Conservation (phyloP, 805 yeast species). For the Metschnikowia koreensis region DNA sequence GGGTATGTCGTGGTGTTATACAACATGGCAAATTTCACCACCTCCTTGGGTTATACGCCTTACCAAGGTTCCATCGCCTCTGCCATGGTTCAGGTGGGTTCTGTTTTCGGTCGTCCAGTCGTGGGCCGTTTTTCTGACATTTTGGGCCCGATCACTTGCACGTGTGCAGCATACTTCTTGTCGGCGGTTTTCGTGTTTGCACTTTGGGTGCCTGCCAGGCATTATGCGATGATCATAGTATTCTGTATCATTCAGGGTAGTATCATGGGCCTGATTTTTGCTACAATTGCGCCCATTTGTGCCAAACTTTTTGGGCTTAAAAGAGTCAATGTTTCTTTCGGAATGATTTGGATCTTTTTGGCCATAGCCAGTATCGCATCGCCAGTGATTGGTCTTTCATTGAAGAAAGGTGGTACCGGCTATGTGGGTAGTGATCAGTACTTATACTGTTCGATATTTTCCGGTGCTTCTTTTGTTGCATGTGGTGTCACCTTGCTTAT, state of each 20-base stretch:
- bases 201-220: constrained; percentile 45
- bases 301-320: constrained; percentile 54
- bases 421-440: constrained; percentile 46
- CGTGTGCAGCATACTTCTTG: constrained; percentile 23
- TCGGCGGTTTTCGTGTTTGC: constrained; percentile 32
- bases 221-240: constrained; percentile 52
- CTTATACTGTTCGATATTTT: constrained; percentile 53
- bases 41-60: constrained; percentile 55
- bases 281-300: constrained; percentile 49
- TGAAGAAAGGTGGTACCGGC: constrained; percentile 33
- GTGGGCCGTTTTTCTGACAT: constrained; percentile 52
- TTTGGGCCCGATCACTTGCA: constrained; percentile 51
- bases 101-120: constrained; percentile 53
- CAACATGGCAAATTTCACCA: constrained; percentile 58
- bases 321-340: constrained; percentile 47
- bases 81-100: constrained; percentile 61
- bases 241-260: constrained; percentile 55
- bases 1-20: constrained; percentile 63
- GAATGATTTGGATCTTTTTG: constrained; percentile 52
- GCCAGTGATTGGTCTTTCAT: constrained; percentile 57
- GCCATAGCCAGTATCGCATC: constrained; percentile 54
- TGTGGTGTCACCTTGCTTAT: constrained; percentile 43
- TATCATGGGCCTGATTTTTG: constrained; percentile 62
- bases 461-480: constrained; percentile 53
- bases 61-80: constrained; percentile 56